These are phyloP conservation scores for Periconia macrospinosa DNA, from an alignment of 2,329 filamentous ascomycete species.

Conservation along the genomic window DNA sequence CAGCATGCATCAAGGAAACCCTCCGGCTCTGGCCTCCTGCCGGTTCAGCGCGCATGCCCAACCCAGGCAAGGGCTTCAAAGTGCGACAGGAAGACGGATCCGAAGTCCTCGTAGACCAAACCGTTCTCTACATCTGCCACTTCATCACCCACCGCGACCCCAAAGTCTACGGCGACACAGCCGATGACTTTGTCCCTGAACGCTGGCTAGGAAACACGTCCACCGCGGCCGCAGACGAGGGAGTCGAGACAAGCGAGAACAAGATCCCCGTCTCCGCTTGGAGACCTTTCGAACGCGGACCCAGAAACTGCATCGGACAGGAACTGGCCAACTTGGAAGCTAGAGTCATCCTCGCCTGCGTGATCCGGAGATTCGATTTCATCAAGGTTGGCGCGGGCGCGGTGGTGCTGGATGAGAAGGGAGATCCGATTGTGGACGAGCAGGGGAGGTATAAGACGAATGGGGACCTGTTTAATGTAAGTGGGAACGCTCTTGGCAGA, in stretches of 20 bases:
- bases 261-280: slow-evolving; percentile 50
- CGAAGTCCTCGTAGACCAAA: slow-evolving; percentile 48
- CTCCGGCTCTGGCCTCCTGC: slow-evolving; percentile 58
- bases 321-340: slow-evolving; percentile 59
- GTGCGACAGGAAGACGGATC: slow-evolving; percentile 47
- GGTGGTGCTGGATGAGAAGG: slow-evolving; percentile 25
- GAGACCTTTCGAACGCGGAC: slow-evolving; percentile 59
- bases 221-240: slow-evolving; percentile 19
- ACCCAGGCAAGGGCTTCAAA: slow-evolving; percentile 42
- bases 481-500: slow-evolving; percentile 6
- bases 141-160: slow-evolving; percentile 43
- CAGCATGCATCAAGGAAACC: slow-evolving; percentile 58
- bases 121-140: slow-evolving; percentile 49
- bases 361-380: slow-evolving; percentile 37
- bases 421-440: slow-evolving; percentile 24
- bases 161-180: slow-evolving; percentile 34
- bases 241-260: slow-evolving; percentile 14
- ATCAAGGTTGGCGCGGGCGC: slow-evolving; percentile 39
- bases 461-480: slow-evolving; percentile 38
- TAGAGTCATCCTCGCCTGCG: slow-evolving; percentile 52
- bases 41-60: slow-evolving; percentile 43
- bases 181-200: slow-evolving; percentile 37
- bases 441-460: slow-evolving; percentile 33
- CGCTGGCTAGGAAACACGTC: slow-evolving; percentile 42
- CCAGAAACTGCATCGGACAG: slow-evolving; percentile 61